Evolutionary conservation across 345 rosid species (phyloP), one percentile per base, ranked within the genome.

Genomic region (Trapa incisa): DNA sequence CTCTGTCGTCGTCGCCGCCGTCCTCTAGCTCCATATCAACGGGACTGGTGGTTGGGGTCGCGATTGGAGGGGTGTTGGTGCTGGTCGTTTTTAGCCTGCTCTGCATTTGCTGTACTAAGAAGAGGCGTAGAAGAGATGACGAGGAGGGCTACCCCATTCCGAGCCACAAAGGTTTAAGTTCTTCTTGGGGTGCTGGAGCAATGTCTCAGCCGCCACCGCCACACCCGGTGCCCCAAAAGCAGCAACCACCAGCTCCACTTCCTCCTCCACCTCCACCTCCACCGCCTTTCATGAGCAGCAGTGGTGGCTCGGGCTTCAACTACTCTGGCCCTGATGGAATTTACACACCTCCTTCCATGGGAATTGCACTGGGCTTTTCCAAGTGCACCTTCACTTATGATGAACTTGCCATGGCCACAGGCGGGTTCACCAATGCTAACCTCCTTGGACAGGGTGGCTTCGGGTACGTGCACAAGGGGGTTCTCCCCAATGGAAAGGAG

Each of bases 41-140:
- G 8, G 90, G 87, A 65, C 68, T 85, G 32, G 86, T 86, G 38
- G 92, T 85, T 47, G 96, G 92, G 37, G 68, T 89, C n/a, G 92
- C 86, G 22, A 70, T 89, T 10, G 96, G 77, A 1, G 96, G 90
- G 61, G 82, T 86, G 67, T 80, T 62, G 38, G 0, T 81, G 37
- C 76, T 89, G 69, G 62, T 77, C 42, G 70, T 82, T 33, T 1
- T 85, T n/a, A 78, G 76, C 72, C 12, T 86, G 71, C 41, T 86
- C 72, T 86, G 81, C 54, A 74, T 89, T 37, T 80, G 82, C 36
- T 83, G 88, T 64, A 80, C 67, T 76, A 86, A 78, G 83, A 86
- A 78, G 79, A 83, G 77, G 70, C 75, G 84, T 43, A 53, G 79
- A 67, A 74, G 80, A 3, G 77, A 77, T 43, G 84, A 64, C 47